These are phyloP conservation scores for Theileria equi DNA, from an alignment of 169 alveolate species.

Conservation along the genomic window DNA sequence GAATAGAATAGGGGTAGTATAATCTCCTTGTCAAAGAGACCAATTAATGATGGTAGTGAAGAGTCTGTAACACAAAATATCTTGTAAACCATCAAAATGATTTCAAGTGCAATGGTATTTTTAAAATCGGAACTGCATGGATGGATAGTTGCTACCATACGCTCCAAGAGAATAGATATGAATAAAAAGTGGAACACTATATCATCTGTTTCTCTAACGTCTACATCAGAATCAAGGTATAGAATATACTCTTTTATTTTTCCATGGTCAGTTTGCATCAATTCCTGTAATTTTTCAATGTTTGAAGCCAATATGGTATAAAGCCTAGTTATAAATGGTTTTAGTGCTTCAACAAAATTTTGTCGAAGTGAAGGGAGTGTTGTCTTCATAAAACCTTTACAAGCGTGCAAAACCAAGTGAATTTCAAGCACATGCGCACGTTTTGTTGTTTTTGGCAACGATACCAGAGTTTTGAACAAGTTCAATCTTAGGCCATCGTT, in stretches of 20 bases:
- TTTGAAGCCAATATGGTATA: neutral
- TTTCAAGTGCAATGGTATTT: constrained; percentile 35
- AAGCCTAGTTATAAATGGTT: constrained; percentile 26
- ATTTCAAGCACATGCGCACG: too few relatives aligned
- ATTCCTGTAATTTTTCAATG: neutral
- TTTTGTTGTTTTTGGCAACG: too few relatives aligned
- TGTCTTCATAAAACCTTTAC: constrained; percentile 35
- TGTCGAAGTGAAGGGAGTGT: constrained; percentile 29
- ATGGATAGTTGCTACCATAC: constrained; percentile 12
- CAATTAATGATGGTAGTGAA: too few relatives aligned
- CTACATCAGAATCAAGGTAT: neutral
- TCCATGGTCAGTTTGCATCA: neutral
- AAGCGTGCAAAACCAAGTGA: constrained; percentile 23
- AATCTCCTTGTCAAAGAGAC: too few relatives aligned
- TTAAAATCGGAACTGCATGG: constrained; percentile 41
- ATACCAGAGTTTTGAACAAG: too few relatives aligned
- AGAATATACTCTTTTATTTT: neutral
- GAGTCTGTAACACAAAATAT: too few relatives aligned
- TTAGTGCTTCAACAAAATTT: constrained; percentile 34
- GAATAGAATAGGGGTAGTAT: too few relatives aligned
- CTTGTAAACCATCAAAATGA: too few relatives aligned
- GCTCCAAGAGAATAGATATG: neutral
- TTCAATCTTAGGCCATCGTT: too few relatives aligned
- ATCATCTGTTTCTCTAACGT: neutral
- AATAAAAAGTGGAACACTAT: constrained; percentile 10